Evolutionary conservation across 352 stramenopile genomes (phyloP), one percentile per base, ranked within the genome.

Genomic region (Blastocystis sp.): DNA sequence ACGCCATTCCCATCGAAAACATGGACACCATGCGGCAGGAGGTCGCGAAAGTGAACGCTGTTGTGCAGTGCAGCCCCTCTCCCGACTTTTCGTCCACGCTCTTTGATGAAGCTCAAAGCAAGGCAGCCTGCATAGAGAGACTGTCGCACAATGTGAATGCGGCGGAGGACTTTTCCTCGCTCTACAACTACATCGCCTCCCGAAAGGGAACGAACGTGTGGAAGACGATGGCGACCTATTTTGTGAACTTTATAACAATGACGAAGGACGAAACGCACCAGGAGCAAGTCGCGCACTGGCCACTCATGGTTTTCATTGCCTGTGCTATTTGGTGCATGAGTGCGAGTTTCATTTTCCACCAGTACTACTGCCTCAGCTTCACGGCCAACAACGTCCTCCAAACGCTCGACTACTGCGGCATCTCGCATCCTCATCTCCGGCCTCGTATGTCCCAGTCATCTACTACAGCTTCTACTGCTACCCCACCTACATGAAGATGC

Each of bases 381-480:
- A 76, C 62, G 14, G 78, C 71, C 1, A 69, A 48, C 45, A 88
- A 88, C 23, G 23, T 88, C n/a, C 78, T 88, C 40, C 78, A 66
- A 53, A 69, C 77, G 40, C 34, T 79, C 38, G 61, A 89, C 61
- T 89, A 86, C 52, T 86, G 64, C n/a, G 74, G 78, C 23, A 89
- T 88, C 48, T 74, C n/a, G 64, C 61, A 79, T 88, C 43, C 64
- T 88, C n/a, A 88, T 88, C 38, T 80, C 64, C 5, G 78, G 78
- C 14, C n/a, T 88, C 78, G 2, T 88, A 88, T 78, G 78, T 88
- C 28, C 78, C 78, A 21, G 52, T 88, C 28, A 88, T 88, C 38
- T 88, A 88, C 67, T 88, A 88, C 61, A 67, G 40, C 11, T 88
- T 88, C 64, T 88, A 88, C 28, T 88, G 78, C 53, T 76, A 88